Conservation (phyloP, 2,329 filamentous ascomycete species). For the Ceratocystis huliohia region DNA sequence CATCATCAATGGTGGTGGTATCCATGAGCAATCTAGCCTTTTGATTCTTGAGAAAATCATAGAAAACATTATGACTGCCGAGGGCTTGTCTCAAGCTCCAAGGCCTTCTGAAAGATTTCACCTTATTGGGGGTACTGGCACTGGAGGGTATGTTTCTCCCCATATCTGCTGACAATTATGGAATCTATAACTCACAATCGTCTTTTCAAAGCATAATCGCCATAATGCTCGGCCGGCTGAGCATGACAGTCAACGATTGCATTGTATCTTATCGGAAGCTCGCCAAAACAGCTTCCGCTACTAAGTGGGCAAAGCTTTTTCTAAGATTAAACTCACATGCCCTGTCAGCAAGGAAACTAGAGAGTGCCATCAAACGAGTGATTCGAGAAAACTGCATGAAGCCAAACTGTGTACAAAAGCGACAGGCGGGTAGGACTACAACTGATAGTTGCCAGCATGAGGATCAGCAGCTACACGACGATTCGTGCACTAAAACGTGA, state of each 20-base stretch:
- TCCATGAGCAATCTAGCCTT: no score
- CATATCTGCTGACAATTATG: background rate
- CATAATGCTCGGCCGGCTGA: background rate
- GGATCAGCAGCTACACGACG: background rate
- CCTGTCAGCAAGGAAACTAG: background rate
- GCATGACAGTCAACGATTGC: background rate
- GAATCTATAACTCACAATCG: no score
- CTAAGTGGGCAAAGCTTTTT: background rate
- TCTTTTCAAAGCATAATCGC: background rate
- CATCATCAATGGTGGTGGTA: constrained; percentile 23
- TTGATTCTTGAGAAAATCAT: constrained; percentile 25
- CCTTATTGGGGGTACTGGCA: constrained; percentile 27
- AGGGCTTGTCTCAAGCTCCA: constrained; percentile 22
- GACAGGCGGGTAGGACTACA: background rate
- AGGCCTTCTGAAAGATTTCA: constrained; percentile 26
- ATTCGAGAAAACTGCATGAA: background rate
- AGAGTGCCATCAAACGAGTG: background rate
- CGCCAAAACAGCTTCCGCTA: background rate
- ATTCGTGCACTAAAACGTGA: background rate
- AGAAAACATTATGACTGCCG: constrained; percentile 21
- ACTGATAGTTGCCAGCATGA: background rate
- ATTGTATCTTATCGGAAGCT: background rate
- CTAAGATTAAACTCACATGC: background rate
- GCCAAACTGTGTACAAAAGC: background rate
- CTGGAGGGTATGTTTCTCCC: constrained; percentile 23